phyloP scores from a whole-genome alignment of 768 basidiomycete genomes.

The Serendipita vermifera region DNA sequence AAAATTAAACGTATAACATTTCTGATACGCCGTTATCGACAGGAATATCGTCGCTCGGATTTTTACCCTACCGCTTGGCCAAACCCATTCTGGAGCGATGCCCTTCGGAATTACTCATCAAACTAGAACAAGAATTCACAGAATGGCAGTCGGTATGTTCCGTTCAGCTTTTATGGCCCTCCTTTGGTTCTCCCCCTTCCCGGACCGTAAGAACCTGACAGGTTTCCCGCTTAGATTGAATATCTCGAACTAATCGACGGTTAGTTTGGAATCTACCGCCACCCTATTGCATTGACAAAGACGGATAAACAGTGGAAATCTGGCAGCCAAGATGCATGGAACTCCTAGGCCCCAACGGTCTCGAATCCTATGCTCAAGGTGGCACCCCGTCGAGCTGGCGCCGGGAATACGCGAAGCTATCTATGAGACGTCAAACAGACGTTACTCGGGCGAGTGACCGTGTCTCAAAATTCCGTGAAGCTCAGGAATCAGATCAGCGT shows the following conservation, averaged over 20 bases:
- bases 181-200: neutral
- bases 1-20: no score
- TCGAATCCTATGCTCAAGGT: neutral
- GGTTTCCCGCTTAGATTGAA: neutral
- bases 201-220: neutral
- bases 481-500: conserved; percentile 4
- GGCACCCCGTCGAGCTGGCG: neutral
- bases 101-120: conserved; percentile 51
- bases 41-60: conserved; percentile 27
- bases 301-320: neutral
- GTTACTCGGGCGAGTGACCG: conserved; percentile 8
- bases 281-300: neutral
- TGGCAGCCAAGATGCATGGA: neutral
- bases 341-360: neutral
- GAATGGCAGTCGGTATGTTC: conserved; percentile 1
- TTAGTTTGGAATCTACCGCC: neutral
- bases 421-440: conserved; percentile 1
- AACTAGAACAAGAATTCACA: conserved; percentile 44
- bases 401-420: neutral
- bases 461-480: conserved; percentile 1
- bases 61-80: conserved; percentile 47
- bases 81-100: conserved; percentile 65
- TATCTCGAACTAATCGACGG: conserved; percentile 8
- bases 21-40: conserved; percentile 3
- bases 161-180: no score